Base-by-base conservation (phyloP, 169 alveolate genomes). In the Eimeria zaria region DNA sequence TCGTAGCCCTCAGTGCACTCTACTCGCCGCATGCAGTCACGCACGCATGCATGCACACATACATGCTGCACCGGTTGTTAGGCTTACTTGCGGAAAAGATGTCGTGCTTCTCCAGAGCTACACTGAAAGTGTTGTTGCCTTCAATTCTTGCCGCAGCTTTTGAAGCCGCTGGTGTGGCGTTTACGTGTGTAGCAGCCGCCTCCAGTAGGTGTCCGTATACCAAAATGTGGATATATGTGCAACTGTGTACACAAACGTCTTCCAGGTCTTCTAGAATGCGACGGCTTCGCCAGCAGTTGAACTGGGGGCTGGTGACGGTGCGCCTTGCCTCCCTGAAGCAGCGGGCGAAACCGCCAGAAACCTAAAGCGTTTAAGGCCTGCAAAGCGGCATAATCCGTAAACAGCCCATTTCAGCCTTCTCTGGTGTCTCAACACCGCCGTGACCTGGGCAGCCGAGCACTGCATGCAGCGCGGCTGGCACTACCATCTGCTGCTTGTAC, bases 361-460 rank as follows among this genome's bases (percentile, higher is more conserved):
- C 46, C 81, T 53, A 39, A 36, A 71, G 81, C 53, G 30, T 71
- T 71, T 71, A 16, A 14, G 81, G 53, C 81, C 9, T 16, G 5
- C 53, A 39, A 71, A 36, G 51, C 81, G 53, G 30, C 53, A 6
- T 71, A 71, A 39, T 71, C 81, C 81, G 30, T 71, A 36, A 33
- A 71, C 53, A 71, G 53, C 16, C 81, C 51, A 39, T 71, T 71
- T 71, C 81, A 71, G 81, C 81, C 2, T 71, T 71, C 33, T 39
- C 81, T 71, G 53, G 7, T 71, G 81, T 36, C 81, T 71, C 81
- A 71, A 14, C 11, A 53, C 53, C 8, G 36, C 81, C 81, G 53
- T 39, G 81, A 71, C 81, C 81, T 33, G 30, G 53, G 81, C 81
- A 71, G 81, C 81, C 81, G 81, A 71, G 81, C 81, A 71, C 81